Evolutionary conservation across 768 basidiomycete genomes (phyloP).

Genomic region (Lactarius hatsudake): DNA sequence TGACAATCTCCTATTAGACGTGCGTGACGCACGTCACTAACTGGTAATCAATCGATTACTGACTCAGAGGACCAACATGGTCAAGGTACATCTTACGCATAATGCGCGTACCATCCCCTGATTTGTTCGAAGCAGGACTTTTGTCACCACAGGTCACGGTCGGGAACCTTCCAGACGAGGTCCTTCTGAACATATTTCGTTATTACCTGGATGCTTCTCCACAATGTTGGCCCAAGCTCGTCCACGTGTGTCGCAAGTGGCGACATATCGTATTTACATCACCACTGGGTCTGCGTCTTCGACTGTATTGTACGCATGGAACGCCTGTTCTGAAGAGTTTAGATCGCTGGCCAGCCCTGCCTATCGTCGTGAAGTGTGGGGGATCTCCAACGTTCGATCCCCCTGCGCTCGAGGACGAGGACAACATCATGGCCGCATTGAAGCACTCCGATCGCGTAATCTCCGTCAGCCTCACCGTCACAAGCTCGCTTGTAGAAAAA

Average conservation of each 20-base stretch:
- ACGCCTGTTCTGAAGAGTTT: neutral
- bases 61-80: too few relatives aligned
- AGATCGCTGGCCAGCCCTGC: neutral
- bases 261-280: neutral
- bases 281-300: neutral
- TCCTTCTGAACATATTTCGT: neutral
- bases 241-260: neutral
- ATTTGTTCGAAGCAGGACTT: too few relatives aligned
- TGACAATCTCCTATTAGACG: too few relatives aligned
- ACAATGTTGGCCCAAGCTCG: neutral
- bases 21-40: too few relatives aligned
- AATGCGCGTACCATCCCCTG: too few relatives aligned
- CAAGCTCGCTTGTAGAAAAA: neutral
- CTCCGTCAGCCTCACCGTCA: neutral
- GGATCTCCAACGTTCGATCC: neutral
- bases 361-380: neutral
- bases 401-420: neutral
- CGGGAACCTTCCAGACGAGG: neutral
- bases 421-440: neutral
- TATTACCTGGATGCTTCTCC: neutral
- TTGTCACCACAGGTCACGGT: too few relatives aligned
- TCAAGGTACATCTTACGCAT: too few relatives aligned
- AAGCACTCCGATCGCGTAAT: neutral
- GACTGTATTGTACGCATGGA: neutral
- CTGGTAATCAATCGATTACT: too few relatives aligned